Evolutionary conservation across 148 eudicot species (phyloP).

Genomic region (Agrostemma githago): DNA sequence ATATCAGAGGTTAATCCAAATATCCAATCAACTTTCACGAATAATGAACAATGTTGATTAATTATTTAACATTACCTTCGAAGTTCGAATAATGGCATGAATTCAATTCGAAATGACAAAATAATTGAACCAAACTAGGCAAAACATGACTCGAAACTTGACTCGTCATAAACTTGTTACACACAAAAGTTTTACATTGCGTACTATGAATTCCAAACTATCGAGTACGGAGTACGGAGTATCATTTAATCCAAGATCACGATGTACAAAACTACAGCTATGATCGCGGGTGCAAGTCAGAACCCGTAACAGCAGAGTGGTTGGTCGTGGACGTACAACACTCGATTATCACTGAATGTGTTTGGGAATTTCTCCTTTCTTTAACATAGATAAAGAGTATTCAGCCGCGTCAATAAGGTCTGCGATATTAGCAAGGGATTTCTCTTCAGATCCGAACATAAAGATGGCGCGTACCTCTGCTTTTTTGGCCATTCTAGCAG

Average conservation of each 20-base stretch:
- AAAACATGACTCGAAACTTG: too few relatives aligned
- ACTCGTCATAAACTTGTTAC: too few relatives aligned
- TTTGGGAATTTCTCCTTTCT: slow-evolving; percentile 74
- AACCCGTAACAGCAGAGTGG: background rate
- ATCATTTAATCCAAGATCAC: background rate
- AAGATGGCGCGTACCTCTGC: slow-evolving; percentile 72
- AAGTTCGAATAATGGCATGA: too few relatives aligned
- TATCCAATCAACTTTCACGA: too few relatives aligned
- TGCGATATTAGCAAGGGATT: slow-evolving; percentile 56
- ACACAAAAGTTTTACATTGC: background rate
- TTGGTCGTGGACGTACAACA: background rate
- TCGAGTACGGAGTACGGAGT: too few relatives aligned
- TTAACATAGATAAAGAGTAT: slow-evolving; percentile 57
- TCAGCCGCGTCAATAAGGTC: slow-evolving; percentile 69
- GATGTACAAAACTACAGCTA: background rate
- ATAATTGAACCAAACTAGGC: too few relatives aligned
- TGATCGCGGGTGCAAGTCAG: background rate
- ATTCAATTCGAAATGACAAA: too few relatives aligned
- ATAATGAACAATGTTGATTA: too few relatives aligned
- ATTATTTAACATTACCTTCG: too few relatives aligned
- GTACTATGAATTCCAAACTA: background rate
- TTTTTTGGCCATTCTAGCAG: slow-evolving; percentile 64
- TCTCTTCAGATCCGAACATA: slow-evolving; percentile 61
- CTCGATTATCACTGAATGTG: slow-evolving; percentile 31
- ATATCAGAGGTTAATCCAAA: too few relatives aligned